phyloP scores from a whole-genome alignment of 1,139 yeast species.

The Magnusiomyces suaveolens region DNA sequence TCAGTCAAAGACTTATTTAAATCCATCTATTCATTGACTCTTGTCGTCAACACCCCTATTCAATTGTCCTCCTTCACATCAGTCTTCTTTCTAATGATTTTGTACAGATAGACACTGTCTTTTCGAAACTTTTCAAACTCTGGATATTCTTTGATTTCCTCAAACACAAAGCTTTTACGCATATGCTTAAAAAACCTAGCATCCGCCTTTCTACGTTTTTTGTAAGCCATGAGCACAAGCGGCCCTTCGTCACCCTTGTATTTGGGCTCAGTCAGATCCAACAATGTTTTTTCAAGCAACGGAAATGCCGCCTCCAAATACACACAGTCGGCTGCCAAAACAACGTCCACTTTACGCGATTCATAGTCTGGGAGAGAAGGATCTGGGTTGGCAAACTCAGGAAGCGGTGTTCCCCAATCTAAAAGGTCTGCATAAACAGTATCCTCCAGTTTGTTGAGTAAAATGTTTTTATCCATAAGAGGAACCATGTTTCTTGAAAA shows the following conservation, averaged over 20 bases:
- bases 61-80: neutral
- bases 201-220: conserved; percentile 46
- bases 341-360: conserved; percentile 33
- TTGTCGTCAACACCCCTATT: neutral
- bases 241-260: conserved; percentile 29
- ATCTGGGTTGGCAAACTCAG: neutral
- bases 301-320: conserved; percentile 47
- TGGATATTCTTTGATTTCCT: conserved; percentile 33
- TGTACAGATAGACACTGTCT: conserved; percentile 38
- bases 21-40: neutral
- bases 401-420: conserved; percentile 33
- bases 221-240: conserved; percentile 41
- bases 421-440: conserved; percentile 37
- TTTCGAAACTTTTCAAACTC: conserved; percentile 32
- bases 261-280: conserved; percentile 34
- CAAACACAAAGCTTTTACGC: conserved; percentile 21
- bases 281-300: conserved; percentile 39
- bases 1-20: too few species aligned
- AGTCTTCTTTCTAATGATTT: conserved; percentile 26
- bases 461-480: conserved; percentile 39
- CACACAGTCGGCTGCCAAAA: conserved; percentile 51
- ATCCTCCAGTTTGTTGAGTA: conserved; percentile 32
- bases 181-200: conserved; percentile 37
- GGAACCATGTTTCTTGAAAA: conserved; percentile 34
- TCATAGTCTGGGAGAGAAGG: neutral